Evolutionary conservation across 495 filamentous ascomycete species (phyloP).

Genomic region (Aspergillus kassunensis): DNA sequence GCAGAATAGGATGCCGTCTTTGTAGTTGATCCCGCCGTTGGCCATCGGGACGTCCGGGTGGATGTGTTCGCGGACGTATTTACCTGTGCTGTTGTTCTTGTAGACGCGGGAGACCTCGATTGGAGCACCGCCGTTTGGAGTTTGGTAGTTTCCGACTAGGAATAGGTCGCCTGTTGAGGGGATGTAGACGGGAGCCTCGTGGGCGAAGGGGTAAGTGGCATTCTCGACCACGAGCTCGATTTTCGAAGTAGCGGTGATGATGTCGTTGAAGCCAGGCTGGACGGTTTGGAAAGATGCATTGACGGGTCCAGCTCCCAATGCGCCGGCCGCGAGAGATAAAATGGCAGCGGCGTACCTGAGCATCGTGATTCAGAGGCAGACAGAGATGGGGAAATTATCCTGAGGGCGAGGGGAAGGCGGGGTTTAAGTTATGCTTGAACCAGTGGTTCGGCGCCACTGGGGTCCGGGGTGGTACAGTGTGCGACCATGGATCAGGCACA

Average conservation of each 20-base stretch:
- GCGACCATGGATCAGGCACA: too few relatives aligned
- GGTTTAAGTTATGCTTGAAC: too few relatives aligned
- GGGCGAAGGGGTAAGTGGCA: constrained; percentile 45
- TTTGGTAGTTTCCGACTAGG: constrained; percentile 57
- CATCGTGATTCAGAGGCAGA: too few relatives aligned
- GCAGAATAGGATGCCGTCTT: constrained; percentile 41
- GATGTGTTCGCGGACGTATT: constrained; percentile 22
- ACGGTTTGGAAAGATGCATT: too few relatives aligned
- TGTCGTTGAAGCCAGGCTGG: constrained; percentile 3
- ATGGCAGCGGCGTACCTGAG: too few relatives aligned
- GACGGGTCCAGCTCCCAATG: too few relatives aligned
- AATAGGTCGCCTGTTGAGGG: constrained; percentile 43
- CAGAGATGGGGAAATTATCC: too few relatives aligned
- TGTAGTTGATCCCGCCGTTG: constrained; percentile 50
- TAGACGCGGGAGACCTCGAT: constrained; percentile 35
- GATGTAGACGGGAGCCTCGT: constrained; percentile 58
- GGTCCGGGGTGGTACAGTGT: too few relatives aligned
- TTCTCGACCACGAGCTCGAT: constrained; percentile 31
- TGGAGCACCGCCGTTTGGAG: too few relatives aligned
- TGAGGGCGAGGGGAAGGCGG: too few relatives aligned
- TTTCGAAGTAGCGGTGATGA: constrained; percentile 27
- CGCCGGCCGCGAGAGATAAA: too few relatives aligned
- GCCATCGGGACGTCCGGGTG: constrained; percentile 47
- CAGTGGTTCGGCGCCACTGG: too few relatives aligned
- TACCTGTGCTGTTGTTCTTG: constrained; percentile 14